Evolutionary conservation across 2,329 filamentous ascomycete species (phyloP).

Genomic region (Stachybotrys chlorohalonatus): DNA sequence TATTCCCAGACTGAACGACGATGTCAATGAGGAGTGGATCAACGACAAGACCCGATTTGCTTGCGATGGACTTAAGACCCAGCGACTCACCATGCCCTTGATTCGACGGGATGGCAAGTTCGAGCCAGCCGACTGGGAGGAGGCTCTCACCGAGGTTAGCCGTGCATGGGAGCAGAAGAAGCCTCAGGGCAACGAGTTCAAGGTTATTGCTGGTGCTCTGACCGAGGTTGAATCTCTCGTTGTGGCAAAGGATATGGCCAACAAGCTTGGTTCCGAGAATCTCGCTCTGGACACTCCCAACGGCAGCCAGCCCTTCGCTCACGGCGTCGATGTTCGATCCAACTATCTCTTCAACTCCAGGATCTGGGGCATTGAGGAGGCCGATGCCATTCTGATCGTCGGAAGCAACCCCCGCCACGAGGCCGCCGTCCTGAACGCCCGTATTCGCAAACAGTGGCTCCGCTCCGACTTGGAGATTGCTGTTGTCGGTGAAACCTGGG

Average conservation of each 20-base stretch:
- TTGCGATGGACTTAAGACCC: constrained; percentile 92
- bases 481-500: constrained; percentile 81
- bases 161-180: constrained; percentile 70
- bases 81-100: constrained; percentile 86
- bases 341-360: constrained; percentile 97
- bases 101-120: constrained; percentile 86
- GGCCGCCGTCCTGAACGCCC: constrained; percentile 88
- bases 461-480: constrained; percentile 90
- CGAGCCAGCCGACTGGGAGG: constrained; percentile 88
- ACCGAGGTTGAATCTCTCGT: constrained; percentile 90
- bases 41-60: constrained; percentile 97
- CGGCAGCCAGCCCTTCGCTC: constrained; percentile 74
- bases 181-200: constrained; percentile 89
- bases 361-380: constrained; percentile 89
- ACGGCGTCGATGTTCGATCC: constrained; percentile 86
- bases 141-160: constrained; percentile 80
- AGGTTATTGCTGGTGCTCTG: constrained; percentile 84
- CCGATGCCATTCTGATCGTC: constrained; percentile 83
- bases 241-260: constrained; percentile 93
- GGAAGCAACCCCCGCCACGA: constrained; percentile 95
- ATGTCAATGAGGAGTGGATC: constrained; percentile 99
- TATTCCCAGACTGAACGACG: constrained; percentile 86
- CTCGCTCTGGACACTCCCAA: constrained; percentile 83
- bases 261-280: constrained; percentile 94
- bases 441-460: constrained; percentile 96